These are phyloP conservation scores for Silene conica DNA, from an alignment of 148 eudicot species.

Conservation along the genomic window DNA sequence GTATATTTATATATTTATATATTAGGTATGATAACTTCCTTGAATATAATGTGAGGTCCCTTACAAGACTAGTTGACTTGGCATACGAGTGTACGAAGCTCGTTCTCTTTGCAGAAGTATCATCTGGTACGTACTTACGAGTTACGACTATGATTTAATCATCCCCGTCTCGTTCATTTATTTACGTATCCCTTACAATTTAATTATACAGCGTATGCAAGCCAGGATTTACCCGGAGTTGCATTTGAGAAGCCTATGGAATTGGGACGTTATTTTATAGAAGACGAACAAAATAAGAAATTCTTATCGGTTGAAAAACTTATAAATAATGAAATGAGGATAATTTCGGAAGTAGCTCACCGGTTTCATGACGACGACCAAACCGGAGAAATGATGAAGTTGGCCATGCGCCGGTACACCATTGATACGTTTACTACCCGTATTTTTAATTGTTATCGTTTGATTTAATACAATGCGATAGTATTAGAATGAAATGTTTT, in stretches of 20 bases:
- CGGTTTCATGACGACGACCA: neutral
- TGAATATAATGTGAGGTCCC: constrained; percentile 2
- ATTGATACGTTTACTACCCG: no score
- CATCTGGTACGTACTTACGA: constrained; percentile 7
- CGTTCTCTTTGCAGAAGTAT: constrained; percentile 2
- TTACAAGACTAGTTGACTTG: constrained; percentile 7
- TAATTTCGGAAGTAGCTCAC: neutral
- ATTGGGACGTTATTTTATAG: neutral
- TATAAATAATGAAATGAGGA: neutral
- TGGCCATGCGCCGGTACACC: constrained; percentile 14
- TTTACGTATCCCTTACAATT: no score
- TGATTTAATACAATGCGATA: no score
- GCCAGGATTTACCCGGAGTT: neutral
- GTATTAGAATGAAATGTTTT: no score
- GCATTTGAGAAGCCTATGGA: neutral
- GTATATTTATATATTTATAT: no score
- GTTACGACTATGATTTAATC: no score
- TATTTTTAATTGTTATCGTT: no score
- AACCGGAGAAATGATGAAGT: constrained; percentile 1
- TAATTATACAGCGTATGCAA: neutral
- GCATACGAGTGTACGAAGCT: neutral
- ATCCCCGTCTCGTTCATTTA: no score
- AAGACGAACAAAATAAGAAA: neutral
- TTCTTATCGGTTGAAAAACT: neutral
- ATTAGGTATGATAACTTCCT: neutral